Evolutionary conservation across 768 basidiomycete species (phyloP), one percentile per base, ranked within the genome.

Genomic region (Candolleomyces eurysporus): DNA sequence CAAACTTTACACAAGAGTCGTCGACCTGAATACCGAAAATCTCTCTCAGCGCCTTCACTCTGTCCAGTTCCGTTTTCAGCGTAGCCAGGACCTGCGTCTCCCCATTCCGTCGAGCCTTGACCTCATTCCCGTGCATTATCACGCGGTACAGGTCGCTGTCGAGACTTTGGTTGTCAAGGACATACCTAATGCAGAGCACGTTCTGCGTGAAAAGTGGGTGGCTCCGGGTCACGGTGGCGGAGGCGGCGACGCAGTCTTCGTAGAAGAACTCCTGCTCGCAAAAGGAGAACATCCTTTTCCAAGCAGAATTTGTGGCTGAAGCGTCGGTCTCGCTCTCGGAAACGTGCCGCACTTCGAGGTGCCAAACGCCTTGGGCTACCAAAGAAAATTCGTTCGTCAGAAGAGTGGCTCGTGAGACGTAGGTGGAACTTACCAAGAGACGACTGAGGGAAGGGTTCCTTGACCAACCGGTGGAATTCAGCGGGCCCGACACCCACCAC

Each of bases 281-380:
- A 59, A 76, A 75, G n/a, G 68, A 57, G 52, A 67, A 73, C 16
- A 70, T 61, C 10, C 70, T 54, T 32, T 57, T 58, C 74, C 73
- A 76, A 14, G 42, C 58, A 16, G n/a, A 9, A 36, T 49, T 43
- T n/a, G n/a, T n/a, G 7, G 43, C 43, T 57, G 56, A 26, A 21
- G 13, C 5, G 14, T 14, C 14, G 2, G 11, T 32, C 10, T 48
- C 17, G 17, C 39, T 21, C 17, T 61, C 19, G 42, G 62, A 62
- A 19, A 46, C 30, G 58, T 68, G 66, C 48, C 49, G 46, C 7
- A 66, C 62, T 58, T 73, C 66, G 22, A 73, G 61, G 49, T 65
- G 65, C 71, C 66, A 66, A n/a, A 55, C 59, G n/a, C 59, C n/a
- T 64, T 64, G 58, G 60, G 54, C 36, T 19, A 60, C 7, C 32